These are phyloP conservation scores for Besnoitia besnoiti DNA, from an alignment of 169 alveolate genomes.

Conservation along the genomic window DNA sequence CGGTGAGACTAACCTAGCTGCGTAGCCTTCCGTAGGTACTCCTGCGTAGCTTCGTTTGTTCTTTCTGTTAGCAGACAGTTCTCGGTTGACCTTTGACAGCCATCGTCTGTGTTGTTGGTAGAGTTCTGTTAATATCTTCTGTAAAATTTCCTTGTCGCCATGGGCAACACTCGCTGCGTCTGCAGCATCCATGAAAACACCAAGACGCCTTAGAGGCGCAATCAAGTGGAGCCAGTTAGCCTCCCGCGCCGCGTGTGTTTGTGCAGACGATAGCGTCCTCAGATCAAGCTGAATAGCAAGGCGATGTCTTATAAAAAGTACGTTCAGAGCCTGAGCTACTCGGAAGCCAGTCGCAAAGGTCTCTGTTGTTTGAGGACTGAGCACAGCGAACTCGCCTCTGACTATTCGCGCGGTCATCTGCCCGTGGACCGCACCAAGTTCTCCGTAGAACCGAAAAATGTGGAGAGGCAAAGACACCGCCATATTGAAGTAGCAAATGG, in stretches of 20 bases:
- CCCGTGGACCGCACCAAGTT: not conserved
- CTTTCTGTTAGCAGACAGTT: not conserved
- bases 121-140: not conserved
- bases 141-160: not conserved
- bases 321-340: not conserved
- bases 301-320: not conserved
- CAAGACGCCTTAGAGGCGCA: not conserved
- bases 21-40: not conserved
- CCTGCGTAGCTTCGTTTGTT: no score
- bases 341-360: not conserved
- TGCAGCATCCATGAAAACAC: not conserved
- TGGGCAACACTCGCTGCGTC: not conserved
- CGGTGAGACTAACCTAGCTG: slow-evolving; percentile 19
- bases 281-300: not conserved
- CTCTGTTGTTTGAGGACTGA: not conserved
- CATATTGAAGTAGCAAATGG: no score
- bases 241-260: not conserved
- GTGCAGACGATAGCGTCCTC: not conserved
- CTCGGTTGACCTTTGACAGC: not conserved
- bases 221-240: not conserved
- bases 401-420: not conserved
- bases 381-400: not conserved
- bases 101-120: not conserved
- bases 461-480: not conserved
- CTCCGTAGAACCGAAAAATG: not conserved